Evolutionary conservation across 345 rosid species (phyloP), one percentile per base, ranked within the genome.

Genomic region (Syzygium grande): DNA sequence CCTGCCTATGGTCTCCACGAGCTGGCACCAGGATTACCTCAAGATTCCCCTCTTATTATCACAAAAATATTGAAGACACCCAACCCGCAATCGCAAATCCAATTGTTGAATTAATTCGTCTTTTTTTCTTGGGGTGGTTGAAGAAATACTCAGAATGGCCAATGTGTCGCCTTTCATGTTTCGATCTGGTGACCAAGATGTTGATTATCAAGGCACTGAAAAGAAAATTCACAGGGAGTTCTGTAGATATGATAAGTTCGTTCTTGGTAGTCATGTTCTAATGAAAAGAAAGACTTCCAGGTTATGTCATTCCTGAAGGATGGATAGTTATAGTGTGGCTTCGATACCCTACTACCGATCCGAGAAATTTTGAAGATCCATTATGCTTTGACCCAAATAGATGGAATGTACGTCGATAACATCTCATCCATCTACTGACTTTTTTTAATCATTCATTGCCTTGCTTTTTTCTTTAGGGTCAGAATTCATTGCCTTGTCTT

Each of bases 371-470:
- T 14, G 88, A 93, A 5, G 88, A 93, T 87, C 92, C 92, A 0
- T 43, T 89, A 84, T 87, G 90, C 77, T 92, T 91, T 41, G 88
- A 93, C 41, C 95, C 91, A 11, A 90, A 93, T 12, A 85, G 90
- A 90, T 93, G 92, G 92, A 83, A 91, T 85, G 91, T 90, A 87
- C 51, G 90, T 15, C 5, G 8, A 12, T 27, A 87, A 7, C 9
- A 13, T 21, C n/a, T 53, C 25, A 84, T 22, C 43, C 85, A 68
- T 10, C 43, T 30, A 68, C 46, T 68, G 13, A 17, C 43, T 30
- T n/a, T 17, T 30, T 6, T 68, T 12, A 30, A 68, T 16, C 6
- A 34, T 68, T 68, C 46, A 17, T 5, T 1, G 13, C 25, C 34
- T 7, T 0, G 7, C 16, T 43, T 43, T 43, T 43, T 43, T 43